phyloP scores from a whole-genome alignment of 139 green algal genomes.

The Coccomyxa sp. region DNA sequence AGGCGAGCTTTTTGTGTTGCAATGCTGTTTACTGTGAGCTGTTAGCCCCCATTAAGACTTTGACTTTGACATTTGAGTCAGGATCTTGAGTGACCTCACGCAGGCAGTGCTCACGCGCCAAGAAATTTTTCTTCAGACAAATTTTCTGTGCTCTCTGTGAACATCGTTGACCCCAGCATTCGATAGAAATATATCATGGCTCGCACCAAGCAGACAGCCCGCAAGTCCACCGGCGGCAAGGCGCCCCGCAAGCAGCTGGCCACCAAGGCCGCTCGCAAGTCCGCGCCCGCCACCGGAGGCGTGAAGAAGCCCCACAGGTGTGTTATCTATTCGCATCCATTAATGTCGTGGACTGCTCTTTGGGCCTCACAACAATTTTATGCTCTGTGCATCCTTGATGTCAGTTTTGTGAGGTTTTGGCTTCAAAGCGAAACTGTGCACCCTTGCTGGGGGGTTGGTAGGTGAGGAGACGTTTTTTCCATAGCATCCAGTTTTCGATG shows the following conservation, averaged over 20 bases:
- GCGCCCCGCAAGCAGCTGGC: constrained; percentile 94
- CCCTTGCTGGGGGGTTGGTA: too few species aligned
- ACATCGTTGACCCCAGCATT: neutral
- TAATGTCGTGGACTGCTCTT: too few species aligned
- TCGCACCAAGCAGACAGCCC: constrained; percentile 95
- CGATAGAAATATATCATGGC: constrained; percentile 50
- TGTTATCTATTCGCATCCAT: too few species aligned
- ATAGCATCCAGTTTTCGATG: too few species aligned
- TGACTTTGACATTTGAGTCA: neutral
- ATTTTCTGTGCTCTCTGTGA: neutral
- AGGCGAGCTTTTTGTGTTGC: neutral
- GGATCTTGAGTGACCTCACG: too few species aligned
- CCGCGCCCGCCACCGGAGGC: constrained; percentile 56
- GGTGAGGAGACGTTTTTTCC: too few species aligned
- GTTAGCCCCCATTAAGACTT: neutral
- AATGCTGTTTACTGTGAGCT: neutral
- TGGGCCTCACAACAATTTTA: too few species aligned
- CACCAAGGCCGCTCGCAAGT: constrained; percentile 83
- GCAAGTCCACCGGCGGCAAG: constrained; percentile 86
- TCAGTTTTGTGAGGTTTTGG: too few species aligned
- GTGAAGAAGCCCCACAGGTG: constrained; percentile 64
- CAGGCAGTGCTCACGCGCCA: neutral
- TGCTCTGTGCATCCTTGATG: too few species aligned
- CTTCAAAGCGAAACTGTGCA: too few species aligned
- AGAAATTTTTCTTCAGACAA: too few species aligned